A percentile compares a stretch with the other conserved stretches of the same genome.
Conservation (phyloP, 106 monocot species). For the Agapanthus africanus region DNA sequence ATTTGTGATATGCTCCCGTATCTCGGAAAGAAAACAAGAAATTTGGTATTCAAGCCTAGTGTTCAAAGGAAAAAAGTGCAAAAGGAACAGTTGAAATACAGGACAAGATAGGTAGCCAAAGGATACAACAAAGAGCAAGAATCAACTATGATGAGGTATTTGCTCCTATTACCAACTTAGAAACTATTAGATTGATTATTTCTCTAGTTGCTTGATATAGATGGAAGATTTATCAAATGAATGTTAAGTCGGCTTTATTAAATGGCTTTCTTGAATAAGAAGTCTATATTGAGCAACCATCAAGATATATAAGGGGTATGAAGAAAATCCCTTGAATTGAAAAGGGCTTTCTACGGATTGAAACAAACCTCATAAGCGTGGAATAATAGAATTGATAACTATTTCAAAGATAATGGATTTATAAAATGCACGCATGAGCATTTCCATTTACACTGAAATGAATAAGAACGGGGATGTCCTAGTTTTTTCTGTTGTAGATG, state of each 20-base stretch:
- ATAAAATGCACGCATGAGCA: background rate
- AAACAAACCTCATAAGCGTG: background rate
- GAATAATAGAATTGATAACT: background rate
- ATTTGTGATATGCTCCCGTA: too few relatives aligned
- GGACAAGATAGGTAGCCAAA: background rate
- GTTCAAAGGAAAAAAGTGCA: too few relatives aligned
- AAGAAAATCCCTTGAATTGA: constrained; percentile 3
- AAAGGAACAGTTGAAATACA: too few relatives aligned
- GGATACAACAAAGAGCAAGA: background rate
- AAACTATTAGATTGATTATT: constrained; percentile 3
- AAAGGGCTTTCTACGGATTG: background rate
- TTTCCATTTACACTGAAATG: background rate
- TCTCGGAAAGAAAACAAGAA: too few relatives aligned
- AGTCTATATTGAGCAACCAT: background rate
- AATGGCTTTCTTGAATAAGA: constrained; percentile 2
- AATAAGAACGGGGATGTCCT: background rate
- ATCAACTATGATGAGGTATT: constrained; percentile 5
- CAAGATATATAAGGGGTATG: background rate
- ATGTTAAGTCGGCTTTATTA: background rate
- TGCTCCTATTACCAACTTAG: background rate
- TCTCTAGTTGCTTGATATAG: background rate
- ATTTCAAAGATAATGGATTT: background rate
- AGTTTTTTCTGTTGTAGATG: constrained; percentile 1
- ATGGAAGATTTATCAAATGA: constrained; percentile 6
- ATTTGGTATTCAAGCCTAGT: too few relatives aligned